Conservation (phyloP, 1,139 yeast species). For the Kodamaea derodonti region DNA sequence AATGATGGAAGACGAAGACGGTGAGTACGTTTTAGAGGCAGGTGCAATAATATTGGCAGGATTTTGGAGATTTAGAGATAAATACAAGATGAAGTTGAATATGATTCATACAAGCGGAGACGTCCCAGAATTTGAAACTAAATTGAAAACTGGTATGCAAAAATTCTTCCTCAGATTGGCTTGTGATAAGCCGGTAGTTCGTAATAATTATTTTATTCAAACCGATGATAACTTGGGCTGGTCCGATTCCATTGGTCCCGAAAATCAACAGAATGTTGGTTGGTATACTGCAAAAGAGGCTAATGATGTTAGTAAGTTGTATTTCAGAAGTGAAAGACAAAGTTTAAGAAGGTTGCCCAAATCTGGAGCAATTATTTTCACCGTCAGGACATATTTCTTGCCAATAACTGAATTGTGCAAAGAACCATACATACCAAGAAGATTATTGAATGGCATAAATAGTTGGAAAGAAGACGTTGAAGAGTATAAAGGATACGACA, state of each 20-base stretch:
- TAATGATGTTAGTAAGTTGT: slow-evolving; percentile 38
- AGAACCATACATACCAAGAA: slow-evolving; percentile 59
- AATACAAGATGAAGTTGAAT: slow-evolving; percentile 48
- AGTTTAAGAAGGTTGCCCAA: slow-evolving; percentile 63
- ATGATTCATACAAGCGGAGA: slow-evolving; percentile 61
- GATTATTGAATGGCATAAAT: slow-evolving; percentile 53
- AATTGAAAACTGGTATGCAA: slow-evolving; percentile 61
- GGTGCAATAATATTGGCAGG: slow-evolving; percentile 65
- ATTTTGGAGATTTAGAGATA: slow-evolving; percentile 61
- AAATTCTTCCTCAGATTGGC: slow-evolving; percentile 55
- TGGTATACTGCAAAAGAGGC: slow-evolving; percentile 60
- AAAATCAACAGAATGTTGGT: slow-evolving; percentile 42
- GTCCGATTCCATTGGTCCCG: slow-evolving; percentile 62
- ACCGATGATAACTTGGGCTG: slow-evolving; percentile 61
- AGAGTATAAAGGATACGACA: slow-evolving; percentile 55
- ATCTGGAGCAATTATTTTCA: slow-evolving; percentile 56
- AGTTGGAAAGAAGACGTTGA: slow-evolving; percentile 60
- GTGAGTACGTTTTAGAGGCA: slow-evolving; percentile 51
- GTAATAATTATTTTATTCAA: slow-evolving; percentile 65
- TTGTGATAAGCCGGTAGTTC: slow-evolving; percentile 54
- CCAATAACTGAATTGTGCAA: slow-evolving; percentile 50
- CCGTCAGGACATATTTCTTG: slow-evolving; percentile 59
- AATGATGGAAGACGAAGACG: slow-evolving; percentile 56
- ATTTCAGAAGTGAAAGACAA: slow-evolving; percentile 66
- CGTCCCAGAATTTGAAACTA: slow-evolving; percentile 59